These are phyloP conservation scores for Cladosporium phlei DNA, from an alignment of 2,329 filamentous ascomycete species.

Conservation along the genomic window DNA sequence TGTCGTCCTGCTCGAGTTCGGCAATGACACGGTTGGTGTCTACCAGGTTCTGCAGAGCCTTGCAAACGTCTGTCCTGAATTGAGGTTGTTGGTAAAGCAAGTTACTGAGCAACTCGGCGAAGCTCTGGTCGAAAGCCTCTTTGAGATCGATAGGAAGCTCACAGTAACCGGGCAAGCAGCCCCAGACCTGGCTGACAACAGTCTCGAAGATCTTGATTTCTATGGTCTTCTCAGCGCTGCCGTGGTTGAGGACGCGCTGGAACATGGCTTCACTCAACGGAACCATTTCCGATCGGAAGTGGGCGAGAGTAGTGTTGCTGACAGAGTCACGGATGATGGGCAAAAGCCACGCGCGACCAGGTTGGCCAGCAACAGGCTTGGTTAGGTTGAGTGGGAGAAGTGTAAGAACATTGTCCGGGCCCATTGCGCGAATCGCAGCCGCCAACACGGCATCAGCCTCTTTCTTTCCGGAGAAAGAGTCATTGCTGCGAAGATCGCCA, in stretches of 20 bases:
- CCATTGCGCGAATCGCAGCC: conserved; percentile 83
- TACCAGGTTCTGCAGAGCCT: conserved; percentile 76
- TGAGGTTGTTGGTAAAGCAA: conserved; percentile 89
- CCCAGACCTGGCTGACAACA: conserved; percentile 92
- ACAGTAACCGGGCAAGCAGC: conserved; percentile 87
- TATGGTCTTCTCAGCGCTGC: conserved; percentile 79
- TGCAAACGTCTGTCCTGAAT: conserved; percentile 80
- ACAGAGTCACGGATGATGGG: conserved; percentile 85
- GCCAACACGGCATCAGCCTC: conserved; percentile 88
- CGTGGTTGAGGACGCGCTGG: conserved; percentile 79
- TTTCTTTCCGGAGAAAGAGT: conserved; percentile 88
- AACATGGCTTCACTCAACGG: conserved; percentile 88
- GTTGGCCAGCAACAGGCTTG: conserved; percentile 69
- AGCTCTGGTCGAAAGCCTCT: conserved; percentile 71
- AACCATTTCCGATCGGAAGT: conserved; percentile 82
- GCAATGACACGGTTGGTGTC: conserved; percentile 85
- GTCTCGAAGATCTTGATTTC: conserved; percentile 98
- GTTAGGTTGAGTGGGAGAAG: conserved; percentile 82
- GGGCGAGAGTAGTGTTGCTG: conserved; percentile 77
- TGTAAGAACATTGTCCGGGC: conserved; percentile 74
- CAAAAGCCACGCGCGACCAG: conserved; percentile 89
- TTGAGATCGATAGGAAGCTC: conserved; percentile 73
- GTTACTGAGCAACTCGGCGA: conserved; percentile 87
- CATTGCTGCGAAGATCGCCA: conserved; percentile 80
- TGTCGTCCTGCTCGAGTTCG: conserved; percentile 62